Conservation (phyloP, 2,329 filamentous ascomycete genomes). For the Neofusicoccum cordaticola region DNA sequence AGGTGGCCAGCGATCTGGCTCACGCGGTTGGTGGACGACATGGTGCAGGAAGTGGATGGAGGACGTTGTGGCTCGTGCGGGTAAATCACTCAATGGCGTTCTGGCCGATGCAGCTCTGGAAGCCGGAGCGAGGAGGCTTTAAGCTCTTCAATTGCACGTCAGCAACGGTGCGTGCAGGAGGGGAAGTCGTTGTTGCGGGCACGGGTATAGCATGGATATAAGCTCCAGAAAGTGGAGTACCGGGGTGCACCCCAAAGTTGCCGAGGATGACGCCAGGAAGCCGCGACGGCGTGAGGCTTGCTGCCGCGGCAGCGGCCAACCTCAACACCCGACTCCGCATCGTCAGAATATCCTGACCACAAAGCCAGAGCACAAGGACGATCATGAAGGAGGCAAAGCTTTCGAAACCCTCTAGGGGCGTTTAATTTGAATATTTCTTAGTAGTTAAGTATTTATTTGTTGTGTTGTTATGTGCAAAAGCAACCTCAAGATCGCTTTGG, state of each 20-base stretch:
- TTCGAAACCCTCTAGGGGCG: neutral
- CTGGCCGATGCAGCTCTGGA: neutral
- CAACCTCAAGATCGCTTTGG: neutral
- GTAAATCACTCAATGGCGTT: too few species aligned
- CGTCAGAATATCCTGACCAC: neutral
- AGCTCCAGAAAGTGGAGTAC: neutral
- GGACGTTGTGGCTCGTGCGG: too few species aligned
- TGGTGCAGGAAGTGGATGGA: neutral
- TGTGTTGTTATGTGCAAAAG: neutral
- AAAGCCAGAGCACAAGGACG: neutral
- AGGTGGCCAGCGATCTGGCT: conserved; percentile 74
- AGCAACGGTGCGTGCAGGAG: neutral
- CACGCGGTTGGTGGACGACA: conserved; percentile 50
- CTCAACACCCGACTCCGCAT: neutral
- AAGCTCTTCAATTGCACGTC: neutral
- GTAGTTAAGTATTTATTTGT: neutral
- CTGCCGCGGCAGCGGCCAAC: conserved; percentile 3
- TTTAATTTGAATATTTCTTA: conserved; percentile 8
- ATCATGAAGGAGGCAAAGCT: neutral
- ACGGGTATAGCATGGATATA: neutral
- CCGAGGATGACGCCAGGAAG: conserved; percentile 1
- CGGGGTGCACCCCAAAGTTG: neutral
- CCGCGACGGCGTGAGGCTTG: too few species aligned
- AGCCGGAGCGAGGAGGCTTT: neutral
- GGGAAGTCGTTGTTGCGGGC: neutral